Percentiles rank a stretch among this genome's conserved stretches.
phyloP scores from a whole-genome alignment of 1,139 yeast genomes.

The Debaryomyces sp. region DNA sequence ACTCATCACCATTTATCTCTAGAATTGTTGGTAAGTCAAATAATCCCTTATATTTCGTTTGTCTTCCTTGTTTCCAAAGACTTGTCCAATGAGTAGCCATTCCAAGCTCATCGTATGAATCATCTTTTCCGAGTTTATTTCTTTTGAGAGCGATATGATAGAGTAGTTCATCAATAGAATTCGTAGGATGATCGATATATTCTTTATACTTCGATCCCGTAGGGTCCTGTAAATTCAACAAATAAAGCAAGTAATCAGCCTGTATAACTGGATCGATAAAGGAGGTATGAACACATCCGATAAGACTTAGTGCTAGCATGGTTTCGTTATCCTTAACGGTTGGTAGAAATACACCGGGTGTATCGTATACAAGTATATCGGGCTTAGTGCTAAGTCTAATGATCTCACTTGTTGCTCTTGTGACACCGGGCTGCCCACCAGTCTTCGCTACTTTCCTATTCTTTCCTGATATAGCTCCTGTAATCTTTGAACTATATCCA shows the following conservation, averaged over 20 bases:
- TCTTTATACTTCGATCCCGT: slow-evolving; percentile 47
- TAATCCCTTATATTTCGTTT: slow-evolving; percentile 31
- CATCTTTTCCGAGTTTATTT: slow-evolving; percentile 34
- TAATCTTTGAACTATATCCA: slow-evolving; percentile 38
- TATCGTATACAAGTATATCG: slow-evolving; percentile 75
- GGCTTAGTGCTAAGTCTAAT: slow-evolving; percentile 67
- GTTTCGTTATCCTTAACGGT: slow-evolving; percentile 65
- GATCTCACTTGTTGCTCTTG: slow-evolving; percentile 76
- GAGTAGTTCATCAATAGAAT: slow-evolving; percentile 66
- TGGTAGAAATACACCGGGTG: slow-evolving; percentile 93
- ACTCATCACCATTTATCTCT: slow-evolving; percentile 28
- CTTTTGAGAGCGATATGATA: slow-evolving; percentile 52
- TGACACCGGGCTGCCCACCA: slow-evolving; percentile 91
- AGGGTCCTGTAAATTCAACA: slow-evolving; percentile 67
- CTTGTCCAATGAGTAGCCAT: slow-evolving; percentile 72
- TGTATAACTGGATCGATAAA: slow-evolving; percentile 81
- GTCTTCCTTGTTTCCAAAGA: slow-evolving; percentile 65
- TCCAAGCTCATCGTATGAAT: slow-evolving; percentile 55
- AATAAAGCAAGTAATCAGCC: slow-evolving; percentile 80
- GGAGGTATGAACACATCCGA: slow-evolving; percentile 75
- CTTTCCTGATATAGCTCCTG: slow-evolving; percentile 32
- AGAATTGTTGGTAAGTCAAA: slow-evolving; percentile 42
- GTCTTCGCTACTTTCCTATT: slow-evolving; percentile 75
- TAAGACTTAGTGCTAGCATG: slow-evolving; percentile 74
- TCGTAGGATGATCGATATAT: slow-evolving; percentile 67